A percentile compares a stretch with the other conserved stretches of the same genome.
Evolutionary conservation across 768 basidiomycete species (phyloP).

Genomic region (Naganishia onofrii): DNA sequence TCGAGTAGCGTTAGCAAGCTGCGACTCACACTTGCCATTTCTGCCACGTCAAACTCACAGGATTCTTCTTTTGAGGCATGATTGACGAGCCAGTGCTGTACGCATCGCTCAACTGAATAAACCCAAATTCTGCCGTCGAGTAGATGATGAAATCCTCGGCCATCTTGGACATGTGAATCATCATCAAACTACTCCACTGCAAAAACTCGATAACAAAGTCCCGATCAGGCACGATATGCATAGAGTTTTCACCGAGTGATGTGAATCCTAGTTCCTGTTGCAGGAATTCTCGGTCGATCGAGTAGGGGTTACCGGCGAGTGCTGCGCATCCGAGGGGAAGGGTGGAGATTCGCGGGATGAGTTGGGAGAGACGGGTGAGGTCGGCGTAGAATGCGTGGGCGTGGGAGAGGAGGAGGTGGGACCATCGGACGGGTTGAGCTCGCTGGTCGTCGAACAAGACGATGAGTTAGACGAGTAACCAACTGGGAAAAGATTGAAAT

Average conservation of each 20-base stretch:
- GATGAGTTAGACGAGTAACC: neutral
- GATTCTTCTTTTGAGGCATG: constrained; percentile 99
- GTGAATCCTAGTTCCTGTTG: constrained; percentile 83
- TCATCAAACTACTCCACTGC: constrained; percentile 90
- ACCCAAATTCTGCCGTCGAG: constrained; percentile 95
- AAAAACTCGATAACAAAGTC: constrained; percentile 97
- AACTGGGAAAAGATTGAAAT: neutral
- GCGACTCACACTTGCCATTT: neutral
- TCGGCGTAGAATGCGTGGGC: constrained; percentile 90
- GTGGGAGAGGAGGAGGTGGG: constrained; percentile 91
- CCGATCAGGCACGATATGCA: constrained; percentile 94
- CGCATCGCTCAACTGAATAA: constrained; percentile 91
- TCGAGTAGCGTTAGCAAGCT: neutral
- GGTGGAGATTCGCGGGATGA: constrained; percentile 84
- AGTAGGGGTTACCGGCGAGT: constrained; percentile 94
- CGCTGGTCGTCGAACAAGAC: constrained; percentile 59
- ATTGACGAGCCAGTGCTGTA: constrained; percentile 99
- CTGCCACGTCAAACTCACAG: constrained; percentile 43
- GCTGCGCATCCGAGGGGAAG: constrained; percentile 92
- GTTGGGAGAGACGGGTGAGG: constrained; percentile 75
- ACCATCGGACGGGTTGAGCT: constrained; percentile 98
- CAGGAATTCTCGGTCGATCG: constrained; percentile 87
- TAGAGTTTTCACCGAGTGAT: constrained; percentile 87
- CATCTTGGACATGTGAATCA: constrained; percentile 89
- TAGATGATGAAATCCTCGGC: constrained; percentile 96